A percentile compares a stretch with the other conserved stretches of the same genome.
These are phyloP conservation scores for Haplosporangium gracile DNA, from an alignment of 192 early-diverging fungal species.

Conservation along the genomic window DNA sequence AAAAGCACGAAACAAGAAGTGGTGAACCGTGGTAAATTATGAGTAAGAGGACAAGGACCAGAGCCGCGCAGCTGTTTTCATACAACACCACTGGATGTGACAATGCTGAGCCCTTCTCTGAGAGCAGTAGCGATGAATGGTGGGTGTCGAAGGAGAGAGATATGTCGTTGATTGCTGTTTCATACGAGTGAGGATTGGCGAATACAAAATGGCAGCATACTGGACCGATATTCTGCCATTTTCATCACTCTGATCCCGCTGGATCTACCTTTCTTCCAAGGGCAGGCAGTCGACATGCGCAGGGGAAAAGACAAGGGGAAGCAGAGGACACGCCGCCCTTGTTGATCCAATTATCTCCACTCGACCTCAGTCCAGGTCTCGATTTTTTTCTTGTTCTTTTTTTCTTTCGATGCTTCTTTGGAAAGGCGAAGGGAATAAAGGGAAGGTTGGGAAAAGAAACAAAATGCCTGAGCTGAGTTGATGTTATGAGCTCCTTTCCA, in stretches of 20 bases:
- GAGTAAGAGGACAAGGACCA: neutral
- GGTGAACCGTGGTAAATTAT: neutral
- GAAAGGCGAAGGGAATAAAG: neutral
- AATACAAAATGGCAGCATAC: constrained; percentile 4
- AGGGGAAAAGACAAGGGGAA: too few species aligned
- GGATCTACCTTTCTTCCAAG: neutral
- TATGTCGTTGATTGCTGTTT: neutral
- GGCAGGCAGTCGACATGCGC: neutral
- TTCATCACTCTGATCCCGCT: neutral
- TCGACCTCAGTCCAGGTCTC: neutral
- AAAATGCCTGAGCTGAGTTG: neutral
- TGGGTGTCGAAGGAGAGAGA: neutral
- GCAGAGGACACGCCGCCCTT: too few species aligned
- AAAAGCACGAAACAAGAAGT: constrained; percentile 47
- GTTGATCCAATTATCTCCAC: too few species aligned
- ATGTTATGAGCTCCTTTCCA: neutral
- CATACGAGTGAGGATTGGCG: neutral
- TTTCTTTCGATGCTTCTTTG: neutral
- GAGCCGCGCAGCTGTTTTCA: neutral
- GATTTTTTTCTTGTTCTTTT: constrained; percentile 11
- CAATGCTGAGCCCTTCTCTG: neutral
- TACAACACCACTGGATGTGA: neutral
- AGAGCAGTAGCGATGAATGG: neutral
- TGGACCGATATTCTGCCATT: constrained; percentile 6
- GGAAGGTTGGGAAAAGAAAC: neutral